A percentile compares a stretch with the other conserved stretches of the same genome.
These are phyloP conservation scores for Letharia lupina DNA, from an alignment of 495 filamentous ascomycete genomes.

Conservation along the genomic window DNA sequence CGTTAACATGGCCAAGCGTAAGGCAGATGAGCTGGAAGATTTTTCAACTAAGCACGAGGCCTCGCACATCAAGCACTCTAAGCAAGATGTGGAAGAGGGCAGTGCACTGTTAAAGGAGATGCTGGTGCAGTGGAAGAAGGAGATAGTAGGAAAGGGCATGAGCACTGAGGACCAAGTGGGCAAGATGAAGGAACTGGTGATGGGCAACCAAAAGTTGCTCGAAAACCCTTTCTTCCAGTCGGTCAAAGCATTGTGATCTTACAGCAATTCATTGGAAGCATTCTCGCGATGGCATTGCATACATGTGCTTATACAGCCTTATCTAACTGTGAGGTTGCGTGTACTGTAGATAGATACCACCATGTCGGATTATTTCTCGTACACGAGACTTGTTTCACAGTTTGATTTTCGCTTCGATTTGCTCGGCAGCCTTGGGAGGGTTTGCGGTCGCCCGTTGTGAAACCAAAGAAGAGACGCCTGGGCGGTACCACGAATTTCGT, in stretches of 20 bases:
- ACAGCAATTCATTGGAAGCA: background rate
- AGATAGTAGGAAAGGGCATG: slow-evolving; percentile 58
- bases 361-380: background rate
- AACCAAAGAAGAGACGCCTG: background rate
- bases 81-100: slow-evolving; percentile 87
- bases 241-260: slow-evolving; percentile 62
- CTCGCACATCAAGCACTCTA: slow-evolving; percentile 51
- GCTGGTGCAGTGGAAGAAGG: slow-evolving; percentile 78
- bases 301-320: background rate
- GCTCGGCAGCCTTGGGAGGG: no score
- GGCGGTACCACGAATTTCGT: background rate
- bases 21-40: slow-evolving; percentile 96
- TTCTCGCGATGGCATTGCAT: slow-evolving; percentile 1
- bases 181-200: slow-evolving; percentile 71
- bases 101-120: slow-evolving; percentile 78
- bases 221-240: slow-evolving; percentile 84
- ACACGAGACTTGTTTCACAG: background rate
- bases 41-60: slow-evolving; percentile 65
- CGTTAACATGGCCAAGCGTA: slow-evolving; percentile 95
- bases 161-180: slow-evolving; percentile 69
- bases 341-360: background rate
- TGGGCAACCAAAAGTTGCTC: slow-evolving; percentile 58
- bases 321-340: background rate
- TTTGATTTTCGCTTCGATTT: background rate
- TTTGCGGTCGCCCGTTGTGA: background rate